Base-by-base conservation (phyloP, 768 basidiomycete species). In the Phallus indusiatus region DNA sequence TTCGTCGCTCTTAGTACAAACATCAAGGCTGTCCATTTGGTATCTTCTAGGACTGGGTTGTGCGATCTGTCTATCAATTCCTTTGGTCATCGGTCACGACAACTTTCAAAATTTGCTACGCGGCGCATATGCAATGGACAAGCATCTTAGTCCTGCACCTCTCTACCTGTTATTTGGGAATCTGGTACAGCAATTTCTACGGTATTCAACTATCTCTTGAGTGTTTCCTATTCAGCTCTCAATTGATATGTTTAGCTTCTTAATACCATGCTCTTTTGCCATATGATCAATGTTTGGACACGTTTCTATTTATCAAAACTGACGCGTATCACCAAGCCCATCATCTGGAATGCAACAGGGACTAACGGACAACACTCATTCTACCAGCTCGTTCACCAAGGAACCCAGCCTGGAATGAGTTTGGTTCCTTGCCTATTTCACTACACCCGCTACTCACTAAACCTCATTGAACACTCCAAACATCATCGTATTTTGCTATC, bases 11-110 rank as follows among this genome's bases (percentile, higher is more conserved):
- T 99, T 60, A 94, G 90, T 67, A 99, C 96, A 59, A 99, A 99
- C 73, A 92, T 91, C 54, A 81, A 85, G 69, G 92, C 90, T 12
- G 96, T 98, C 58, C n/a, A 2, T 99, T 99, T 68, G 96, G 96
- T 47, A 99, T 99, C 68, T 78, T 99, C 83, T 99, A 95, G 95
- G 96, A 98, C 74, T 99, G 96, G 96, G 96, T 99, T 63, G 96
- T 62, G 95, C 96, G 33, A 97, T 99, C 65, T 95, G 96, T 60
- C 79, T 98, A 60, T 90, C 90, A 49, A 98, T 99, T 73, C 89
- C 90, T 42, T 76, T 98, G 54, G 87, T 85, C 50, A 89, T 98
- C 66, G 96, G 96, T 3, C 96, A 84, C 69, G 89, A 96, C 37
- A 90, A 94, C 78, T 98, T 98, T 70, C 86, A 90, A 70, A 75